These are phyloP conservation scores for Funneliformis geosporum DNA, from an alignment of 192 early-diverging fungal species.

Conservation along the genomic window DNA sequence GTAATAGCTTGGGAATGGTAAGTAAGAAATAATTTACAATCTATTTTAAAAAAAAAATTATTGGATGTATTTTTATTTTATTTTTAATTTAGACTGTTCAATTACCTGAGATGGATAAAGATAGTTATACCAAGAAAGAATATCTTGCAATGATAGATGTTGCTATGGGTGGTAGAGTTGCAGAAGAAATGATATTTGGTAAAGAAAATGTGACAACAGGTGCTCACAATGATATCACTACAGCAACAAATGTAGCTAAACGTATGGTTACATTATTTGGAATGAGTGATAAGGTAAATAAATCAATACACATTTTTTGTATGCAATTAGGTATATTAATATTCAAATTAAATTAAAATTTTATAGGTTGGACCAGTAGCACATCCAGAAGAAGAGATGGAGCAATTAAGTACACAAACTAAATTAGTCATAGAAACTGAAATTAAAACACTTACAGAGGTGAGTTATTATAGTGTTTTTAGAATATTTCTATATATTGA, in stretches of 20 bases:
- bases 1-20: slow-evolving; percentile 73
- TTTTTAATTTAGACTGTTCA: slow-evolving; percentile 67
- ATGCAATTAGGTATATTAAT: background rate
- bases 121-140: slow-evolving; percentile 77
- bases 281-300: slow-evolving; percentile 80
- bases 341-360: background rate
- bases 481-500: slow-evolving; percentile 14
- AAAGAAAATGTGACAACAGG: slow-evolving; percentile 92
- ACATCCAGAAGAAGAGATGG: slow-evolving; percentile 75
- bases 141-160: slow-evolving; percentile 90
- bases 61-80: slow-evolving; percentile 38
- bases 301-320: no score
- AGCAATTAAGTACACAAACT: slow-evolving; percentile 67
- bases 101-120: slow-evolving; percentile 90
- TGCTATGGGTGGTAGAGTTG: slow-evolving; percentile 97
- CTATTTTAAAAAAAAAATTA: background rate
- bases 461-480: slow-evolving; percentile 37
- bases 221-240: slow-evolving; percentile 86
- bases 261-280: slow-evolving; percentile 91
- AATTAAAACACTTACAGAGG: slow-evolving; percentile 75
- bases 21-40: background rate
- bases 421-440: slow-evolving; percentile 86
- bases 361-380: slow-evolving; percentile 74
- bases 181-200: slow-evolving; percentile 97
- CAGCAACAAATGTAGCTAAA: slow-evolving; percentile 86